Conservation (phyloP, 2,329 filamentous ascomycete species). For the Aureobasidium vineae region DNA sequence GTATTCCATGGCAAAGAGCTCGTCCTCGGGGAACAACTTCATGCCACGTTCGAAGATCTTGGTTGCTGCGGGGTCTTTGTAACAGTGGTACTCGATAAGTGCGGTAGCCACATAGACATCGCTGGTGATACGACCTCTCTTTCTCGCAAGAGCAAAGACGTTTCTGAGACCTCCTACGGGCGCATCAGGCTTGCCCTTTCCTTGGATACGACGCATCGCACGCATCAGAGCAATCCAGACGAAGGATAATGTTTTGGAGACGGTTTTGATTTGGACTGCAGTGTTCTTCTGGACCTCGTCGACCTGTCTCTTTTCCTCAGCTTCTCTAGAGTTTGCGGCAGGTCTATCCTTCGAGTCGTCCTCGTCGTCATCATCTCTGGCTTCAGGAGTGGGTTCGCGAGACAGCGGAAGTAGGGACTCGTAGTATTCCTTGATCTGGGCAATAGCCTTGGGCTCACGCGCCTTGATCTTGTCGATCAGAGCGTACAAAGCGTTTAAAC, state of each 20-base stretch:
- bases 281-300: constrained; percentile 63
- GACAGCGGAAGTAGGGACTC: constrained; percentile 42
- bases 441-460: constrained; percentile 62
- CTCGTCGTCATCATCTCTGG: constrained; percentile 56
- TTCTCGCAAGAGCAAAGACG: constrained; percentile 84
- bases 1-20: constrained; percentile 91
- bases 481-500: constrained; percentile 84
- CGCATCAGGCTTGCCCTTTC: constrained; percentile 61
- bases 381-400: constrained; percentile 42
- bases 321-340: constrained; percentile 47
- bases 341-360: constrained; percentile 43
- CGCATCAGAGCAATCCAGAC: constrained; percentile 95
- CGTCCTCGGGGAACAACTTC: constrained; percentile 90
- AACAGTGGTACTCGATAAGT: constrained; percentile 90
- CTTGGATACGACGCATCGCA: constrained; percentile 90
- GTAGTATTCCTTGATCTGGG: constrained; percentile 56
- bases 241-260: constrained; percentile 84
- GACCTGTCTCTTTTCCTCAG: constrained; percentile 55
- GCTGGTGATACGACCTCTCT: constrained; percentile 81
- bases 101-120: constrained; percentile 95
- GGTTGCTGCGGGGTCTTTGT: constrained; percentile 86
- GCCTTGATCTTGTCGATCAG: constrained; percentile 70
- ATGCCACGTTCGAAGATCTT: constrained; percentile 96
- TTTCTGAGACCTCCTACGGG: constrained; percentile 71
- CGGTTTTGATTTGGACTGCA: constrained; percentile 67